Evolutionary conservation across 2,329 filamentous ascomycete genomes (phyloP), one percentile per base, ranked within the genome.

Genomic region (Sclerotinia spermophila): DNA sequence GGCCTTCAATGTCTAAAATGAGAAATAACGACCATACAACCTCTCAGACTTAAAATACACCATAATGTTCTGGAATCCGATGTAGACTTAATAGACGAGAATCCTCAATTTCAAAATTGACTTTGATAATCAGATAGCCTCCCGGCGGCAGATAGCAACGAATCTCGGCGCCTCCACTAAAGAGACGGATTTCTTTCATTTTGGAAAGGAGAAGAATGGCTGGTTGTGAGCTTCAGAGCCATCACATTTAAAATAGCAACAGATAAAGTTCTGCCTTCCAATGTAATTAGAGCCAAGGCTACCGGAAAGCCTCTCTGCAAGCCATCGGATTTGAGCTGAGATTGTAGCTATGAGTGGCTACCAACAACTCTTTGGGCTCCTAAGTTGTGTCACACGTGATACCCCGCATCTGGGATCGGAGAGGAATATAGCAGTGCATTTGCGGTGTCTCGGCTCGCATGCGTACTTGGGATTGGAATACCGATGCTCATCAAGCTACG

Each of bases 301-400:
- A 15, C 40, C 30, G 19, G 5, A 15, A 67, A n/a, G 48, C 33
- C 33, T 69, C 5, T 19, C 55, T 68, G 62, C 33, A 48, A 60
- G 69, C 64, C 55, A 61, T 55, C 64, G 69, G 62, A 27, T 48
- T 44, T 44, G 64, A 60, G 64, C 66, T 68, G 66, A 45, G 61
- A n/a, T 38, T 27, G 30, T 6, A 44, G 40, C 51, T 27, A 33
- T 53, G 48, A 55, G 17, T 42, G 42, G n/a, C 44, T 60, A 61
- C 55, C 67, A 62, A 67, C 53, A 27, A 64, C 33, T 53, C 5
- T 42, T 51, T 69, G 58, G 19, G 13, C 48, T 59, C 11, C 35
- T 17, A 67, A 59, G 53, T 21, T 24, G 65, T 59, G n/a, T 59
- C 35, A 58, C 44, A 64, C 61, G 30, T 64, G 44, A 51, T 65